Evolutionary conservation across 805 yeast species (phyloP), one percentile per base, ranked within the genome.

Genomic region (Candida silvatica): DNA sequence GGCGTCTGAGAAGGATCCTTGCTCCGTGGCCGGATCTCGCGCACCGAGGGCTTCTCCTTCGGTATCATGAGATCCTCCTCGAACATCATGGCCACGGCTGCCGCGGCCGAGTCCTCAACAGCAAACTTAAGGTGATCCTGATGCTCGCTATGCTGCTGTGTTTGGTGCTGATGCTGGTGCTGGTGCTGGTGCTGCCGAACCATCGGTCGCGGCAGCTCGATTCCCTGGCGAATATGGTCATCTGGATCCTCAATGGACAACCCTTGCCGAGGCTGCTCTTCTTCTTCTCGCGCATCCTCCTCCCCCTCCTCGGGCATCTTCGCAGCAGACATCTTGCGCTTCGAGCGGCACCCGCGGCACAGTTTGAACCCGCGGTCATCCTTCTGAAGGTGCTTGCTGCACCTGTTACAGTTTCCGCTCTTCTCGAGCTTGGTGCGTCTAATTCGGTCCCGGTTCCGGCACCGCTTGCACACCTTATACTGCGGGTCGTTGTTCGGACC

Each of bases 381-480:
- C 1, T 62, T 60, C n/a, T 51, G 56, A 39, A 77, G 52, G 0
- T 64, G 58, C 38, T 61, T 60, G 4, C 80, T 77, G 54, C 84
- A 78, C 35, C 84, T 62, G 47, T 74, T 76, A 48, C 84, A 78
- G 35, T 69, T 66, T 11, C 82, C 81, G 45, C 63, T 54, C 38
- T 65, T 66, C 47, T 76, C 83, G 39, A 77, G 54, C 34, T 67
- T 67, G 22, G 70, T 61, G 38, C 84, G 54, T 42, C 84, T 61
- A 31, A 69, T 56, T 47, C 70, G 74, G 48, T 77, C 84, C 44
- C 73, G 75, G 31, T 64, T 71, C 38, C 84, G 61, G 51, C 85
- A 78, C 42, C 82, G 58, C 39, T 66, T 59, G 48, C 85, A 78
- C n/a, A 78, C 84, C 48, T 77, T 77, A 54, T 60, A 77, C 35